A percentile compares a stretch with the other conserved stretches of the same genome.
Evolutionary conservation across 371 early-diverging fungal genomes (phyloP).

Genomic region (Mortierella sp.): DNA sequence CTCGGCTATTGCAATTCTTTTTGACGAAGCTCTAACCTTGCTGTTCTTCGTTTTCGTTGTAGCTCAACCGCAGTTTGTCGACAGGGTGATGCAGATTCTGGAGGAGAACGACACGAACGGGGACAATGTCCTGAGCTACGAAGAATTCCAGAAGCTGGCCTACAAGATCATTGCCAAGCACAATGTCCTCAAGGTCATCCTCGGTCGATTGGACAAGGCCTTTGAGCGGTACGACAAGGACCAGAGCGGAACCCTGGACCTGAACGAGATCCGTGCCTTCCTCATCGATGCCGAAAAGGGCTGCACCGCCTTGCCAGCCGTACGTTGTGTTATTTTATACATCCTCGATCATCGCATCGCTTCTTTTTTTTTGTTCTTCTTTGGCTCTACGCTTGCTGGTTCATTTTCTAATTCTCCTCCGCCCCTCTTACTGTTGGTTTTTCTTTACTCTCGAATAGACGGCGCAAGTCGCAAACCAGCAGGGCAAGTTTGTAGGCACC

Average conservation of each 20-base stretch:
- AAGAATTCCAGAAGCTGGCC: slow-evolving; percentile 63
- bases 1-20: not conserved
- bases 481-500: slow-evolving; percentile 79
- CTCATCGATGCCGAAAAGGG: slow-evolving; percentile 73
- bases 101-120: slow-evolving; percentile 67
- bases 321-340: slow-evolving; percentile 49
- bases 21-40: not conserved
- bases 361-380: slow-evolving; percentile 1
- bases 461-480: slow-evolving; percentile 92
- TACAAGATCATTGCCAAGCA: slow-evolving; percentile 60
- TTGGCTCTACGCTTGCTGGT: not conserved
- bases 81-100: slow-evolving; percentile 67
- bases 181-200: slow-evolving; percentile 70
- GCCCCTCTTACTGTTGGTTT: too few species aligned
- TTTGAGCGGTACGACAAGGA: slow-evolving; percentile 76
- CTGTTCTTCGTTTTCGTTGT: slow-evolving; percentile 10
- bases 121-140: slow-evolving; percentile 62
- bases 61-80: slow-evolving; percentile 77
- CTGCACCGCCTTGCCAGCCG: slow-evolving; percentile 82
- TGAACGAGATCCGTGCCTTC: slow-evolving; percentile 71
- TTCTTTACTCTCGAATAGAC: slow-evolving; percentile 62
- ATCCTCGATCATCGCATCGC: too few species aligned
- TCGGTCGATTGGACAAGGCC: slow-evolving; percentile 60
- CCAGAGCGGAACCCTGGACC: slow-evolving; percentile 68
- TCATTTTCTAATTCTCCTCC: too few species aligned